Evolutionary conservation across 2,329 filamentous ascomycete genomes (phyloP).

Genomic region (Sphaerulina populicola): DNA sequence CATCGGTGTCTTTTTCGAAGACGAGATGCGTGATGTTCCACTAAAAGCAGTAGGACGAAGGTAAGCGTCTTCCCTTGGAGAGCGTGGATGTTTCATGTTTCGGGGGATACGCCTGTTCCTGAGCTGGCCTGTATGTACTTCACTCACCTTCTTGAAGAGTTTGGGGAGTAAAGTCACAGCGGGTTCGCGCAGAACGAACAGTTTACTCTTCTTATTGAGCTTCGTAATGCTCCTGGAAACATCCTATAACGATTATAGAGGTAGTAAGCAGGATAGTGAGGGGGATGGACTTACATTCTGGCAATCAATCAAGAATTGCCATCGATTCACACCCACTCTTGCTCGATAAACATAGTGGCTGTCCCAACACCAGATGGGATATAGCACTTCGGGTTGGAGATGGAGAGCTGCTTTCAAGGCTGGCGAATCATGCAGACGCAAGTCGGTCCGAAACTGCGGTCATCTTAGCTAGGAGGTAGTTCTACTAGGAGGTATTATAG

Average conservation of each 20-base stretch:
- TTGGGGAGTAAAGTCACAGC: constrained; percentile 65
- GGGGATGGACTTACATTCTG: constrained; percentile 41
- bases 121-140: too few relatives aligned
- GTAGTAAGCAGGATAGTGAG: background rate
- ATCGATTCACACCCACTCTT: constrained; percentile 62
- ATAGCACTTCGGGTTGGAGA: constrained; percentile 61
- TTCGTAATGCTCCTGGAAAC: constrained; percentile 58
- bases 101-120: too few relatives aligned
- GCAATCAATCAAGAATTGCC: constrained; percentile 69
- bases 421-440: constrained; percentile 69
- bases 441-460: constrained; percentile 57
- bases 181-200: constrained; percentile 63
- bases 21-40: constrained; percentile 70
- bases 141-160: constrained; percentile 50
- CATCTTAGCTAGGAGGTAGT: background rate
- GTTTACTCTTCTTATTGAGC: constrained; percentile 61
- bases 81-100: too few relatives aligned
- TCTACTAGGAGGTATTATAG: too few relatives aligned
- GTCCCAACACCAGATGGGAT: constrained; percentile 62
- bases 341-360: constrained; percentile 69
- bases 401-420: constrained; percentile 64
- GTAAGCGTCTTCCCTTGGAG: too few relatives aligned
- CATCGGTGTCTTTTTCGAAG: constrained; percentile 71
- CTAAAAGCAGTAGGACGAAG: too few relatives aligned
- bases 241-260: constrained; percentile 37